Base-by-base conservation (phyloP, 179 eudicot genomes). In the Beta lomatogona region DNA sequence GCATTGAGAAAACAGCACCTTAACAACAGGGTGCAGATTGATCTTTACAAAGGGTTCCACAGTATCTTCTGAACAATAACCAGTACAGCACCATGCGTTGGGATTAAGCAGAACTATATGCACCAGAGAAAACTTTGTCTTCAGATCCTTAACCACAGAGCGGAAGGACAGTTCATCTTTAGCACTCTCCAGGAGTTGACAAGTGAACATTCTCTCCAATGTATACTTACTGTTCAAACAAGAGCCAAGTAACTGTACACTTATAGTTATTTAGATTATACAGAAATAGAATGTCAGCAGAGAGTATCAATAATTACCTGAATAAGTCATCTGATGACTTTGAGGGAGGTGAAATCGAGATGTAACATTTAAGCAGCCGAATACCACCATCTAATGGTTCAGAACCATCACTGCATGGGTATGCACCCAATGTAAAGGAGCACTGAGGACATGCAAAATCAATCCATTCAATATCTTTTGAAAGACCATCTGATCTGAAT, bases 161-260 rank as follows among this genome's bases (percentile, higher is more conserved):
- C 97, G 93, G 80, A 89, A 96, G 44, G 99, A 94, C 66, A 92
- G 86, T 82, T 96, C 99, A 72, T 92, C 94, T 75, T 94, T 86
- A 59, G 98, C 98, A 86, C 86, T 91, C 86, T 94, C 97, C 70
- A 87, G 74, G 70, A 96, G 91, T 79, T 91, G 97, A 77, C 83
- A 85, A 53, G 99, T 73, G 71, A 96, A 96, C 98, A 96, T 91
- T 85, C 91, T 91, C 85, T 96, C 98, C 81, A 96, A 83, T 48
- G 91, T 89, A 85, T 96, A 92, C 58, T 86, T 88, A 85, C 99
- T 95, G 90, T 75, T 48, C 77, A 85, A 3, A 65, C 60, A 9
- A 79, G 50, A 78, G 21, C 31, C 44, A 16, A 66, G 71, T 46
- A 53, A 58, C 59, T 11, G 8, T 4, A 36, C 5, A 12, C 21